A percentile compares a stretch with the other conserved stretches of the same genome.
These are phyloP conservation scores for Termitomyces sp. DNA, from an alignment of 768 basidiomycete species.

Conservation along the genomic window DNA sequence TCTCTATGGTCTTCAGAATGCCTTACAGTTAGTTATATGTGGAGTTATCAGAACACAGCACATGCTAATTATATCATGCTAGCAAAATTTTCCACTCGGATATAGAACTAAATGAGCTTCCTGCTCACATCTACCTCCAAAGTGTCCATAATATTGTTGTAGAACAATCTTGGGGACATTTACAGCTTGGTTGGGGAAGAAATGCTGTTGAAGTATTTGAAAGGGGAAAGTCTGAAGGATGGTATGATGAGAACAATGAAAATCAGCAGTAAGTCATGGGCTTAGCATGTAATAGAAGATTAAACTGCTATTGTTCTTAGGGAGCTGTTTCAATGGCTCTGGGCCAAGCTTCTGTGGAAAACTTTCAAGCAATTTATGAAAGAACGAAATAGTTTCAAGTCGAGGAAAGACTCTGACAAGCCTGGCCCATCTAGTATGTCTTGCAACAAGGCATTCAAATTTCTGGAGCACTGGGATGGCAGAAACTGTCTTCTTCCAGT, in stretches of 20 bases:
- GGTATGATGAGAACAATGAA: slow-evolving; percentile 17
- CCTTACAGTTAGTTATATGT: not conserved
- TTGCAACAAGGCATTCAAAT: not conserved
- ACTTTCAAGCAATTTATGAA: slow-evolving; percentile 2
- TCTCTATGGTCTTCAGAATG: slow-evolving; percentile 18
- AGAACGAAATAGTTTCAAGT: slow-evolving; percentile 19
- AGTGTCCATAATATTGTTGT: slow-evolving; percentile 30
- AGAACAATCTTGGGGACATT: slow-evolving; percentile 30
- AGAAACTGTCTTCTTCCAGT: not conserved
- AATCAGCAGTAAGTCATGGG: slow-evolving; percentile 23
- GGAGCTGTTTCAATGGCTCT: not conserved
- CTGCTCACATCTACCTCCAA: slow-evolving; percentile 25
- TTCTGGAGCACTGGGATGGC: not conserved
- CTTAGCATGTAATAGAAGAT: not conserved
- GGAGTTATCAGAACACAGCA: not conserved
- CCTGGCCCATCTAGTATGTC: not conserved
- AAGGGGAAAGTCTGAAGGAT: slow-evolving; percentile 17
- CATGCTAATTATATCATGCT: not conserved
- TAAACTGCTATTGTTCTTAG: not conserved
- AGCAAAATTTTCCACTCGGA: slow-evolving; percentile 25
- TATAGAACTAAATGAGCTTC: slow-evolving; percentile 16
- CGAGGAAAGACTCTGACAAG: slow-evolving; percentile 9
- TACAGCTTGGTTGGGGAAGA: slow-evolving; percentile 26
- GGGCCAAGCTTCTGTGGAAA: not conserved
- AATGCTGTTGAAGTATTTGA: slow-evolving; percentile 23